A percentile compares a stretch with the other conserved stretches of the same genome.
Conservation (phyloP, 805 yeast genomes). For the Clavispora carvajalis region DNA sequence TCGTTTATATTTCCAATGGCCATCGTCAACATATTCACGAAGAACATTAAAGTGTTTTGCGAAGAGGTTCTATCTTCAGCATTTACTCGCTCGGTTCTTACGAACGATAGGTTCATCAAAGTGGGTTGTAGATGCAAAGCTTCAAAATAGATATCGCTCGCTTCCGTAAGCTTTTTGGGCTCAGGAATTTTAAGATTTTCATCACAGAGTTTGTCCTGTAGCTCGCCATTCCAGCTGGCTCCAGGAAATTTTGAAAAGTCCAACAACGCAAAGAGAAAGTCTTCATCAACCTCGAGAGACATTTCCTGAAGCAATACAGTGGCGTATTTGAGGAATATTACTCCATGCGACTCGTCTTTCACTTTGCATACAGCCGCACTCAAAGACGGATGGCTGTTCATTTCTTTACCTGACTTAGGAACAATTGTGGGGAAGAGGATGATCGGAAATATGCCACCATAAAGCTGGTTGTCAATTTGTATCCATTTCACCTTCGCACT, state of each 20-base stretch:
- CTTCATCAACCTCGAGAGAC: constrained; percentile 91
- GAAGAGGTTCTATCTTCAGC: constrained; percentile 56
- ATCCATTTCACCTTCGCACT: constrained; percentile 87
- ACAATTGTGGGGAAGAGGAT: constrained; percentile 84
- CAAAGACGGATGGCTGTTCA: constrained; percentile 85
- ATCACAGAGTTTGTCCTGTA: constrained; percentile 53
- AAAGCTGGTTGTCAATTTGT: constrained; percentile 88
- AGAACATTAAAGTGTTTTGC: constrained; percentile 65
- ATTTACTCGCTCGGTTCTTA: constrained; percentile 74
- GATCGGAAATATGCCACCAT: constrained; percentile 85
- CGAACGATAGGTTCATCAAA: constrained; percentile 82
- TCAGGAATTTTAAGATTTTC: constrained; percentile 63
- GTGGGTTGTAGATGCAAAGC: constrained; percentile 89
- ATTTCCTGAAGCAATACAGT: constrained; percentile 85
- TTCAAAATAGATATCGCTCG: constrained; percentile 85
- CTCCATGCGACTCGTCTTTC: constrained; percentile 88
- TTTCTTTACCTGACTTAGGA: constrained; percentile 77
- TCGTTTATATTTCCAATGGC: constrained; percentile 96
- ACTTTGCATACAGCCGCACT: constrained; percentile 80
- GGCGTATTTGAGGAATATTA: constrained; percentile 84
- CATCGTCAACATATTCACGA: constrained; percentile 86
- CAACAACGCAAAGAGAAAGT: constrained; percentile 73
- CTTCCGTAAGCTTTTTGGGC: constrained; percentile 50
- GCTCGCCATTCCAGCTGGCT: constrained; percentile 59
- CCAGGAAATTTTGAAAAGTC: constrained; percentile 81